Evolutionary conservation across 2,329 filamentous ascomycete genomes (phyloP).

Genomic region (Myriosclerotinia scirpicola): DNA sequence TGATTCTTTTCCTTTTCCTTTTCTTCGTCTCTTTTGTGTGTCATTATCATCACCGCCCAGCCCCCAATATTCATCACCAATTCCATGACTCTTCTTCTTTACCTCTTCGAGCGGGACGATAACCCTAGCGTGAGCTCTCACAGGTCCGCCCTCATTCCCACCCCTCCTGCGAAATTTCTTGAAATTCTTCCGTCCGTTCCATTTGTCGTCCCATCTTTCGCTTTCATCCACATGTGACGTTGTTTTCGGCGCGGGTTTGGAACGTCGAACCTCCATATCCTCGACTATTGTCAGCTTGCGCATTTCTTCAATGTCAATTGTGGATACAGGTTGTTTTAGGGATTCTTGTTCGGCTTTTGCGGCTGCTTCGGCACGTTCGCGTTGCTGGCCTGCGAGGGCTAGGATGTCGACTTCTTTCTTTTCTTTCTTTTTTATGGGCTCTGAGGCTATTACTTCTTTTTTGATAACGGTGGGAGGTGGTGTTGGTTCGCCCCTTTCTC

Average conservation of each 20-base stretch:
- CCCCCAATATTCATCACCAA: slow-evolving; percentile 59
- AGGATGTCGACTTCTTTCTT: slow-evolving; percentile 64
- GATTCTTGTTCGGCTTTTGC: slow-evolving; percentile 55
- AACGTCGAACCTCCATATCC: slow-evolving; percentile 63
- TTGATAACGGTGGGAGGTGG: slow-evolving; percentile 23
- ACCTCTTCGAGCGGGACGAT: slow-evolving; percentile 66
- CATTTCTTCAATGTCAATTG: slow-evolving; percentile 70
- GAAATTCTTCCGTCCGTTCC: slow-evolving; percentile 96
- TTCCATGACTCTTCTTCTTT: slow-evolving; percentile 56
- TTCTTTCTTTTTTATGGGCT: slow-evolving; percentile 37
- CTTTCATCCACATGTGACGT: slow-evolving; percentile 44
- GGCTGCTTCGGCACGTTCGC: slow-evolving; percentile 63
- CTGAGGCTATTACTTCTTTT: slow-evolving; percentile 23
- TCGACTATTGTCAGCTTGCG: slow-evolving; percentile 75
- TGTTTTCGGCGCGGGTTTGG: slow-evolving; percentile 37
- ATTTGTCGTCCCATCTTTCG: slow-evolving; percentile 78
- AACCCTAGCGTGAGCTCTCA: slow-evolving; percentile 38
- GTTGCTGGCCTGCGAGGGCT: slow-evolving; percentile 60
- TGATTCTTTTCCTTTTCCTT: slow-evolving; percentile 32
- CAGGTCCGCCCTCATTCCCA: slow-evolving; percentile 42
- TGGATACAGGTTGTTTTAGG: slow-evolving; percentile 57
- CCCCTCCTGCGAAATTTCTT: slow-evolving; percentile 76
- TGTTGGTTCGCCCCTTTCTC: slow-evolving; percentile 41
- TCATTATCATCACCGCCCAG: slow-evolving; percentile 42
- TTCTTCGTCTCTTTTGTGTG: slow-evolving; percentile 39